Percentiles rank a stretch among this genome's conserved stretches.
These are phyloP conservation scores for Gossypium anomalum DNA, from an alignment of 345 rosid species.

Conservation along the genomic window DNA sequence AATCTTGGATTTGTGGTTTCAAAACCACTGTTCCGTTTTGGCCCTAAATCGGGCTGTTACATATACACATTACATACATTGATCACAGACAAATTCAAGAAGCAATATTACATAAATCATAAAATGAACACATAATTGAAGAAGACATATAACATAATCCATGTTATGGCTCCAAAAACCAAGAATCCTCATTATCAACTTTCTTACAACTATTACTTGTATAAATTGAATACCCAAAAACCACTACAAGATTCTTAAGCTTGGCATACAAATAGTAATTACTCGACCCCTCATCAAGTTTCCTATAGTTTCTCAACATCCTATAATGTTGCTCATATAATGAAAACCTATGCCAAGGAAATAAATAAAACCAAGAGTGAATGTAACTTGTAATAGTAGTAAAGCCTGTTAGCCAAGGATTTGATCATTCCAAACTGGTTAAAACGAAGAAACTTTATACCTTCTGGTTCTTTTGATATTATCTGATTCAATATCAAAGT, in stretches of 20 bases:
- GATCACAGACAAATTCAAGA: no score
- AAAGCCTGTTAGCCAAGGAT: conserved; percentile 48
- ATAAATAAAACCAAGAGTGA: conserved; percentile 46
- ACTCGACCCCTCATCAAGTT: conserved; percentile 23
- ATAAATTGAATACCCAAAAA: conserved; percentile 89
- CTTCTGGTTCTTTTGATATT: conserved; percentile 53
- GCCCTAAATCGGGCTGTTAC: no score
- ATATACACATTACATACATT: no score
- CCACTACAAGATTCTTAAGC: conserved; percentile 83
- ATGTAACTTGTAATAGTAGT: conserved; percentile 54
- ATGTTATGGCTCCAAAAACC: no score
- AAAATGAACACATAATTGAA: no score
- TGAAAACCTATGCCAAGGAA: conserved; percentile 50
- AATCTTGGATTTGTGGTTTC: no score
- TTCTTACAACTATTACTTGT: conserved; percentile 72
- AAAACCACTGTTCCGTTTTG: no score
- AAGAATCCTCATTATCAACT: conserved; percentile 47
- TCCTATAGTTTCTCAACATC: conserved; percentile 29
- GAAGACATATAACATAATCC: no score
- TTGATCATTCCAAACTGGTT: conserved; percentile 52
- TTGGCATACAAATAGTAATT: conserved; percentile 51
- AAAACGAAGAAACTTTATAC: conserved; percentile 35
- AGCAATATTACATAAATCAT: no score
- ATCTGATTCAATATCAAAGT: conserved; percentile 82
- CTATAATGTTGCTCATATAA: conserved; percentile 43